These are phyloP conservation scores for Globisporangium takayamanum DNA, from an alignment of 352 stramenopile genomes.

Conservation along the genomic window DNA sequence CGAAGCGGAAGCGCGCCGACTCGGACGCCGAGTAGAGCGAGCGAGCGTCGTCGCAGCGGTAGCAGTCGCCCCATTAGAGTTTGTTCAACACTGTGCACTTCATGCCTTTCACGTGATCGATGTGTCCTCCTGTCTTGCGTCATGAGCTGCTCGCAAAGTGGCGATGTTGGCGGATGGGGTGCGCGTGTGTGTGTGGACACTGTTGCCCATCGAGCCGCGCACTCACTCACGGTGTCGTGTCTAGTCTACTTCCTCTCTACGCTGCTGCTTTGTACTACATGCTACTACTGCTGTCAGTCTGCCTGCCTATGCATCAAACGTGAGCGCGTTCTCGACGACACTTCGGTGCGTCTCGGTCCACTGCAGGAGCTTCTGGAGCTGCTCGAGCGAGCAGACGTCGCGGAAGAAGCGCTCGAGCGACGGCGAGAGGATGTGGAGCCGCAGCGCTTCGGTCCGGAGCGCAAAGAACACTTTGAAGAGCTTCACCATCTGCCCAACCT, in stretches of 20 bases:
- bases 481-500: slow-evolving; percentile 56
- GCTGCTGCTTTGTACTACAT: neutral
- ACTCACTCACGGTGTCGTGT: neutral
- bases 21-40: slow-evolving; percentile 13
- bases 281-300: neutral
- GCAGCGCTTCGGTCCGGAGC: slow-evolving; percentile 57
- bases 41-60: slow-evolving; percentile 13
- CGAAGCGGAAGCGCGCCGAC: slow-evolving; percentile 51
- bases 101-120: neutral
- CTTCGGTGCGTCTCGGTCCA: slow-evolving; percentile 69
- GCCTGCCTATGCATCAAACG: slow-evolving; percentile 8
- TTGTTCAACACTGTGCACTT: slow-evolving; percentile 5
- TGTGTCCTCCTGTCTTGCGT: neutral
- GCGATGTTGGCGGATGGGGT: neutral
- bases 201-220: neutral
- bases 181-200: too few species aligned
- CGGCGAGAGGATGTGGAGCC: slow-evolving; percentile 57
- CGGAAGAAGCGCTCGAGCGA: slow-evolving; percentile 65
- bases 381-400: slow-evolving; percentile 59
- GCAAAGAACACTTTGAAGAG: slow-evolving; percentile 81
- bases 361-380: slow-evolving; percentile 64
- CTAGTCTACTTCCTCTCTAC: neutral
- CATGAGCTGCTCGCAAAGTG: neutral
- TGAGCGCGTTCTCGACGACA: slow-evolving; percentile 41
- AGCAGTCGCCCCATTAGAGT: slow-evolving; percentile 9